Evolutionary conservation across 176 grass and related monocot genomes (phyloP).

Genomic region (Typha latifolia): DNA sequence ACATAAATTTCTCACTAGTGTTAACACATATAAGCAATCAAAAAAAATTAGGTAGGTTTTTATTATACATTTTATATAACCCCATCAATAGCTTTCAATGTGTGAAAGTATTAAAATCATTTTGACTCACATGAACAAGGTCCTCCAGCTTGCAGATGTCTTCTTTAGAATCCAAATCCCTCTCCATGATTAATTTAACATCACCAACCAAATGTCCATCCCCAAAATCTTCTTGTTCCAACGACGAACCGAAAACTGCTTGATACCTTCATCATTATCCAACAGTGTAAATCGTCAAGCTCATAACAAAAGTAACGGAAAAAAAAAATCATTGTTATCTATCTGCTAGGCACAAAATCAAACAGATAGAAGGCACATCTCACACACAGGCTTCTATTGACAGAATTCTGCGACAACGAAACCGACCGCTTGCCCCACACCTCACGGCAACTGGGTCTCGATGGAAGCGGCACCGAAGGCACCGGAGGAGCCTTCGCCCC

Average conservation of each 20-base stretch:
- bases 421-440: slow-evolving; percentile 31
- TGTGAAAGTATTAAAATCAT: slow-evolving; percentile 8
- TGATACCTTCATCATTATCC: slow-evolving; percentile 50
- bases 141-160: slow-evolving; percentile 32
- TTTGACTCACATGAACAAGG: slow-evolving; percentile 69
- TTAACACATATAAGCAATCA: not conserved
- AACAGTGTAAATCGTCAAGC: not conserved
- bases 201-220: slow-evolving; percentile 33
- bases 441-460: slow-evolving; percentile 14
- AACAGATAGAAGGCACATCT: slow-evolving; percentile 1
- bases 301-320: not conserved
- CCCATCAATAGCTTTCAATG: not conserved
- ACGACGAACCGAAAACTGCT: slow-evolving; percentile 60
- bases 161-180: slow-evolving; percentile 34
- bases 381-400: slow-evolving; percentile 77
- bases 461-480: slow-evolving; percentile 66
- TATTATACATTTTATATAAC: not conserved
- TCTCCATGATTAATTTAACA: slow-evolving; percentile 23
- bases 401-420: slow-evolving; percentile 39
- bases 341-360: not conserved
- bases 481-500: slow-evolving; percentile 37
- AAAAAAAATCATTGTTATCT: not conserved
- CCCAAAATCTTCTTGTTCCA: slow-evolving; percentile 30
- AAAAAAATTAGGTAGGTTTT: not conserved
- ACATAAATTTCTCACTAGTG: slow-evolving; percentile 1